Conservation (phyloP, 805 yeast species). For the Candida ovalis region DNA sequence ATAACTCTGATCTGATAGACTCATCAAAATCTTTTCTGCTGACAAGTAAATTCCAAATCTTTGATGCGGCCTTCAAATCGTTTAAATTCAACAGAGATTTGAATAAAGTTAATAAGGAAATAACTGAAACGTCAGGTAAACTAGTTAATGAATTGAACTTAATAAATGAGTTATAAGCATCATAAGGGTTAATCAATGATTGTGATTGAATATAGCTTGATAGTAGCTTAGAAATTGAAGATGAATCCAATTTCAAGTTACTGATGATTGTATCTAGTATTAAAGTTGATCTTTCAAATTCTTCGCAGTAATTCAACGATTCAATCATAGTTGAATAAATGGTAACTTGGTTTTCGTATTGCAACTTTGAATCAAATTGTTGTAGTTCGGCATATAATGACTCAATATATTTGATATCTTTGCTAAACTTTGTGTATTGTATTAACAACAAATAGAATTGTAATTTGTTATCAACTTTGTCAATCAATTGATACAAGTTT, state of each 20-base stretch:
- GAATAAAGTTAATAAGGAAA: slow-evolving; percentile 23
- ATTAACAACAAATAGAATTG: slow-evolving; percentile 37
- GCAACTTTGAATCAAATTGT: slow-evolving; percentile 3
- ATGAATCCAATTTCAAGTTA: slow-evolving; percentile 9
- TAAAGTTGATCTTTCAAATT: slow-evolving; percentile 47
- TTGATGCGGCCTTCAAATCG: slow-evolving; percentile 22
- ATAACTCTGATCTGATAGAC: slow-evolving; percentile 8
- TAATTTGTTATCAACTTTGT: slow-evolving; percentile 10
- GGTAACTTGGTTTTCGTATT: slow-evolving; percentile 35
- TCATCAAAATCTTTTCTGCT: slow-evolving; percentile 31
- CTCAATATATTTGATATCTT: slow-evolving; percentile 37
- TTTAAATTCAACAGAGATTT: slow-evolving; percentile 20
- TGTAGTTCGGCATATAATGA: slow-evolving; percentile 33
- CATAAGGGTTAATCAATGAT: slow-evolving; percentile 21
- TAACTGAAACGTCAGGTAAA: slow-evolving; percentile 33
- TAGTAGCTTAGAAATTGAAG: slow-evolving; percentile 10
- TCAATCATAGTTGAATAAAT: slow-evolving; percentile 52
- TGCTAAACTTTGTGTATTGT: slow-evolving; percentile 36
- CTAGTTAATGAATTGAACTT: slow-evolving; percentile 28
- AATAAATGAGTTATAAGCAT: slow-evolving; percentile 23
- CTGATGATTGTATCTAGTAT: slow-evolving; percentile 53
- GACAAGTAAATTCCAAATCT: slow-evolving; percentile 30
- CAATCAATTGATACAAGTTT: slow-evolving; percentile 14
- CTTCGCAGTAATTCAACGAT: slow-evolving; percentile 48
- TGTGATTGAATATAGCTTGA: slow-evolving; percentile 25